Conservation (phyloP, 306 rosid species). For the Vigna reflexopilosa region DNA sequence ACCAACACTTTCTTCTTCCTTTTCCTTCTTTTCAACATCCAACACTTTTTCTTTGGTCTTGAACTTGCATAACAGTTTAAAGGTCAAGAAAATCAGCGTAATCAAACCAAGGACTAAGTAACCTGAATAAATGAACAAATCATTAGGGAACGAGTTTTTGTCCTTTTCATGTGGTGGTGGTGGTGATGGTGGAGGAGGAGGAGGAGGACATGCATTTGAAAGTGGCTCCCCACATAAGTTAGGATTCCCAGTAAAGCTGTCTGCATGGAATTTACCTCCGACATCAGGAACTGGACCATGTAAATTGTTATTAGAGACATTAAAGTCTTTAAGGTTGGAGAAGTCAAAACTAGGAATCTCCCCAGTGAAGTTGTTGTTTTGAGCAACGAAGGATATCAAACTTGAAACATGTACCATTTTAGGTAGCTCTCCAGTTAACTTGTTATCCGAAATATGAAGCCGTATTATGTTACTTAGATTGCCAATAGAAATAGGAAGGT, state of each 20-base stretch:
- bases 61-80: slow-evolving; percentile 30
- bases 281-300: slow-evolving; percentile 60
- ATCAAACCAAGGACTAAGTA: slow-evolving; percentile 52
- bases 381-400: slow-evolving; percentile 56
- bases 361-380: slow-evolving; percentile 61
- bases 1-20: slow-evolving; percentile 34
- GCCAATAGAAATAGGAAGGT: slow-evolving; percentile 56
- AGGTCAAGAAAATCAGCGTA: slow-evolving; percentile 45
- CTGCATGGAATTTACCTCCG: slow-evolving; percentile 46
- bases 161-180: slow-evolving; percentile 47
- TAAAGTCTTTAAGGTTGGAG: slow-evolving; percentile 54
- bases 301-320: slow-evolving; percentile 67
- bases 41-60: slow-evolving; percentile 33
- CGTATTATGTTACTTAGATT: slow-evolving; percentile 51
- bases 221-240: slow-evolving; percentile 71
- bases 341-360: slow-evolving; percentile 62
- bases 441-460: slow-evolving; percentile 54
- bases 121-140: slow-evolving; percentile 55
- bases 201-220: slow-evolving; percentile 48
- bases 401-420: slow-evolving; percentile 53
- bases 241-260: slow-evolving; percentile 66
- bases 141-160: not conserved
- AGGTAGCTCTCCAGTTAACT: slow-evolving; percentile 63
- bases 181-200: not conserved
- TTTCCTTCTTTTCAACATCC: slow-evolving; percentile 41